Evolutionary conservation across 2,329 filamentous ascomycete genomes (phyloP).

Genomic region (Didymella pomorum): DNA sequence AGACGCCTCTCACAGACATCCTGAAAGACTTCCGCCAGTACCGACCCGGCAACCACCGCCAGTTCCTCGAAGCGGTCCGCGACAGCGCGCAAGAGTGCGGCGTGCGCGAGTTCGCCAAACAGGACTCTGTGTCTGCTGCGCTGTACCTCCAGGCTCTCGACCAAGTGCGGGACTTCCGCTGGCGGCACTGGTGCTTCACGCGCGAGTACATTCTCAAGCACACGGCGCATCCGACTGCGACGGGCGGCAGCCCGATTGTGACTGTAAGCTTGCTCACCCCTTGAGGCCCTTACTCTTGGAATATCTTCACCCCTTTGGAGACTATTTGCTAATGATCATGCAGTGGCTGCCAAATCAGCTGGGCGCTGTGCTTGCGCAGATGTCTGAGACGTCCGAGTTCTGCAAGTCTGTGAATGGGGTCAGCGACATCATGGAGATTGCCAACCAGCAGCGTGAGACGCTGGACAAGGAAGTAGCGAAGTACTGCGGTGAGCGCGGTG

Average conservation of each 20-base stretch:
- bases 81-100: slow-evolving; percentile 60
- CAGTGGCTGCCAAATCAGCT: slow-evolving; percentile 83
- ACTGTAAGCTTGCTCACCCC: slow-evolving; percentile 55
- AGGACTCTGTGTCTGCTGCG: slow-evolving; percentile 66
- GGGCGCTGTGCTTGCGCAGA: slow-evolving; percentile 74
- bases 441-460: slow-evolving; percentile 68
- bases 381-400: slow-evolving; percentile 65
- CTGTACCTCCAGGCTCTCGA: slow-evolving; percentile 65
- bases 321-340: slow-evolving; percentile 14
- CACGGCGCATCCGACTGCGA: slow-evolving; percentile 78
- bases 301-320: too few species aligned
- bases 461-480: slow-evolving; percentile 77
- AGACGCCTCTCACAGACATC: slow-evolving; percentile 87
- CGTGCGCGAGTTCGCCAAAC: slow-evolving; percentile 67
- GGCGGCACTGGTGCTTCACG: slow-evolving; percentile 87
- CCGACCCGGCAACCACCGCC: slow-evolving; percentile 85
- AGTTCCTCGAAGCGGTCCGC: slow-evolving; percentile 79
- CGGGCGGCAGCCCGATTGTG: slow-evolving; percentile 81
- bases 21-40: slow-evolving; percentile 89
- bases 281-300: too few species aligned
- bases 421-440: slow-evolving; percentile 72
- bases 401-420: slow-evolving; percentile 58
- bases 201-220: slow-evolving; percentile 84
- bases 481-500: slow-evolving; percentile 72
- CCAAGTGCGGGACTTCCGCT: slow-evolving; percentile 81